Evolutionary conservation across 2,329 filamentous ascomycete species (phyloP).

Genomic region (Stemphylium lycopersici): DNA sequence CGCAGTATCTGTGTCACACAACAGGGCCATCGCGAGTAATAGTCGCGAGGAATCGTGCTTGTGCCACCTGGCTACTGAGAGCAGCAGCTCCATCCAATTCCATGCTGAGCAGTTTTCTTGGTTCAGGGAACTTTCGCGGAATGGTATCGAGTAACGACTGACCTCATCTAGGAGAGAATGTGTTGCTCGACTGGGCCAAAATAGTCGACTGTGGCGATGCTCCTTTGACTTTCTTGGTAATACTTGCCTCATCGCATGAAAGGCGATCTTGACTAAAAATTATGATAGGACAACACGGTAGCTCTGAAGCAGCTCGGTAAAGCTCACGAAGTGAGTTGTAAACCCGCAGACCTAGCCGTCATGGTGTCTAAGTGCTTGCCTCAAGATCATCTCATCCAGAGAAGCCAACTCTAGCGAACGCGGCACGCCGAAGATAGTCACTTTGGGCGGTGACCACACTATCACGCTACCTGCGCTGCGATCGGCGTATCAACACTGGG

Average conservation of each 20-base stretch:
- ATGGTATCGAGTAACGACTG: neutral
- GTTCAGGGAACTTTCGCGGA: neutral
- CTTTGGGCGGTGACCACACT: constrained; percentile 63
- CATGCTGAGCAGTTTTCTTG: neutral
- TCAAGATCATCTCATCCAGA: constrained; percentile 54
- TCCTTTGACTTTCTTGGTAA: constrained; percentile 56
- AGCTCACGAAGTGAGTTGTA: constrained; percentile 54
- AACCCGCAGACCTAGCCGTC: neutral
- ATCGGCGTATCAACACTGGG: constrained; percentile 59
- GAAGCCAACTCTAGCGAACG: constrained; percentile 55
- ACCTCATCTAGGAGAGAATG: constrained; percentile 45
- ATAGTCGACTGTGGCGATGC: constrained; percentile 63
- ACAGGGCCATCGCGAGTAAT: neutral
- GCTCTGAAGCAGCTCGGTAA: constrained; percentile 60
- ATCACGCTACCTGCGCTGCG: constrained; percentile 61
- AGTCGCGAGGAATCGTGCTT: neutral
- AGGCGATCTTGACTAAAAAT: neutral
- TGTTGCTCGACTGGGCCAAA: constrained; percentile 56
- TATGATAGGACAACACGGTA: constrained; percentile 59
- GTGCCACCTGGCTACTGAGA: neutral
- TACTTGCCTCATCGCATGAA: neutral
- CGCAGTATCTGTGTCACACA: neutral
- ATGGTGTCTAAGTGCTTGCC: neutral
- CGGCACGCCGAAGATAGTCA: constrained; percentile 58
- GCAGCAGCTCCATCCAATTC: too few species aligned